These are phyloP conservation scores for Shiraia sp. DNA, from an alignment of 2,329 filamentous ascomycete genomes.

Conservation along the genomic window DNA sequence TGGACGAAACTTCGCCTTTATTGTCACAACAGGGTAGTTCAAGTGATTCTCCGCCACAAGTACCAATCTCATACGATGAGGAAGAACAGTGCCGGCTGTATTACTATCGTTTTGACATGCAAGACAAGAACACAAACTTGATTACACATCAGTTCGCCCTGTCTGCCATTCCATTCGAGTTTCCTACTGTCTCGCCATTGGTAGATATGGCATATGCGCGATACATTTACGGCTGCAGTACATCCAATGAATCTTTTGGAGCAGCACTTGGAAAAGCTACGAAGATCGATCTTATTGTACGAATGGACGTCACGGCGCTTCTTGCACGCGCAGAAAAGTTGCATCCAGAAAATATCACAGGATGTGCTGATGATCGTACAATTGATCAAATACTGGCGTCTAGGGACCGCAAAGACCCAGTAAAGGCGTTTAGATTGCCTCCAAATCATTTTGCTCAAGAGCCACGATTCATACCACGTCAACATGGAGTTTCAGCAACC, in stretches of 20 bases:
- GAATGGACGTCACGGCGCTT: constrained; percentile 60
- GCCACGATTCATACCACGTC: constrained; percentile 63
- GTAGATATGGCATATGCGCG: constrained; percentile 60
- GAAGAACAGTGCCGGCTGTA: constrained; percentile 71
- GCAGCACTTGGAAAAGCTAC: constrained; percentile 65
- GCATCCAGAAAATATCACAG: constrained; percentile 56
- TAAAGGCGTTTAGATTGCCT: constrained; percentile 66
- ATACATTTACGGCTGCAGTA: constrained; percentile 71
- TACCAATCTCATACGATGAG: constrained; percentile 48
- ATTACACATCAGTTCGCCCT: constrained; percentile 69
- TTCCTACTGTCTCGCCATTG: constrained; percentile 62
- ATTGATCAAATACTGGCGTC: constrained; percentile 57
- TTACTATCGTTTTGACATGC: constrained; percentile 66
- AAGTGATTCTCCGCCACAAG: constrained; percentile 8
- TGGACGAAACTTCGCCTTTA: constrained; percentile 30
- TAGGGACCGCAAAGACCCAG: constrained; percentile 53
- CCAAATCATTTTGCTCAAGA: constrained; percentile 67
- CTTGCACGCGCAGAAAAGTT: constrained; percentile 57
- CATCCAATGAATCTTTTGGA: constrained; percentile 60
- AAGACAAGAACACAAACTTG: constrained; percentile 28
- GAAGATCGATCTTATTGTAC: constrained; percentile 68
- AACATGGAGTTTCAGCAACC: constrained; percentile 1
- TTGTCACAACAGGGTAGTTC: constrained; percentile 4
- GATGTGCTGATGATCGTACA: constrained; percentile 64
- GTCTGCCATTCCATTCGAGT: constrained; percentile 68